These are phyloP conservation scores for Leccinum incarnatum DNA, from an alignment of 768 basidiomycete species.

Conservation along the genomic window DNA sequence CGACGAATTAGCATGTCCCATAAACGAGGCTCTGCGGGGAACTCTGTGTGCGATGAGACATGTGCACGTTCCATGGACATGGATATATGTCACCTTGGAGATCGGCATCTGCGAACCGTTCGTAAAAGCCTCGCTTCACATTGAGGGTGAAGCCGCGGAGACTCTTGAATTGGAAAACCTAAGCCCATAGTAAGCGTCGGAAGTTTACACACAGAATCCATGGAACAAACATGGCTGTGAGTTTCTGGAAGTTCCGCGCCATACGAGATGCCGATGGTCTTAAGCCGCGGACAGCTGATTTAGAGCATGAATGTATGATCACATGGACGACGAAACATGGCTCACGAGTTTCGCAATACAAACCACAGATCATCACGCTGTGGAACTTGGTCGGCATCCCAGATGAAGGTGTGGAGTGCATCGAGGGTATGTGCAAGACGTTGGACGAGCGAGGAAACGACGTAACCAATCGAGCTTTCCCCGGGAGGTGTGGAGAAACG, in stretches of 20 bases:
- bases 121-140: constrained; percentile 60
- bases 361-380: constrained; percentile 79
- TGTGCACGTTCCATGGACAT: background rate
- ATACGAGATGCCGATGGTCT: constrained; percentile 58
- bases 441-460: constrained; percentile 52
- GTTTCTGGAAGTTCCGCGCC: constrained; percentile 56
- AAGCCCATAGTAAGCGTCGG: background rate
- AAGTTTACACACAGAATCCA: background rate
- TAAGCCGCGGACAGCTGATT: constrained; percentile 62
- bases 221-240: constrained; percentile 57
- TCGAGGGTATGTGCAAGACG: constrained; percentile 55
- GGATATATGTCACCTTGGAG: constrained; percentile 46
- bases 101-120: constrained; percentile 50
- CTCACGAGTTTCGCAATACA: constrained; percentile 64
- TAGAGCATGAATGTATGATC: background rate
- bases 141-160: constrained; percentile 61
- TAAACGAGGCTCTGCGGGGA: constrained; percentile 33
- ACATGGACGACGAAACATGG: background rate
- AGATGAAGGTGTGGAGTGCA: constrained; percentile 62
- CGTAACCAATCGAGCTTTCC: constrained; percentile 11
- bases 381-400: constrained; percentile 67
- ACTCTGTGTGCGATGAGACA: constrained; percentile 19
- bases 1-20: constrained; percentile 70
- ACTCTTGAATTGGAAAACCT: constrained; percentile 70
- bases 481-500: constrained; percentile 35